Percentiles rank a stretch among this genome's conserved stretches.
Evolutionary conservation across 2,329 filamentous ascomycete species (phyloP).

Genomic region (Colletotrichum orchidophilum): DNA sequence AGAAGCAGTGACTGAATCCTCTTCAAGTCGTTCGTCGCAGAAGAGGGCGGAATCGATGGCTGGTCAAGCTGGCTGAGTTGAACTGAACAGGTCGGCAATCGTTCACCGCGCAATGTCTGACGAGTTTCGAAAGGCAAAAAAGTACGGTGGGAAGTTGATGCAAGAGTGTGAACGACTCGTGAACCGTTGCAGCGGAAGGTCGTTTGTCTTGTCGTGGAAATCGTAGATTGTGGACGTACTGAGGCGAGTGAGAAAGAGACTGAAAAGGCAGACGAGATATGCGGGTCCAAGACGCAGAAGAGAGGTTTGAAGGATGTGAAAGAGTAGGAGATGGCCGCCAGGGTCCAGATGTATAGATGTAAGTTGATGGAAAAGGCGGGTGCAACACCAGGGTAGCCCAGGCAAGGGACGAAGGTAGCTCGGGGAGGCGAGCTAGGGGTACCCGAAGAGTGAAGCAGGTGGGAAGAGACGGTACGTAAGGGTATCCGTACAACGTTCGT

Average conservation of each 20-base stretch:
- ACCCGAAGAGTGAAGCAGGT: neutral
- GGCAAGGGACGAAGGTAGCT: neutral
- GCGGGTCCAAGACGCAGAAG: neutral
- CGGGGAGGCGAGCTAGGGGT: neutral
- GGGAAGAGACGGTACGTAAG: neutral
- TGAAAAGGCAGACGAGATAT: neutral
- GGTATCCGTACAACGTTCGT: neutral
- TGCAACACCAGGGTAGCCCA: constrained; percentile 1
- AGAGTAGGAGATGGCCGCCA: constrained; percentile 14
- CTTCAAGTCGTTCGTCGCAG: constrained; percentile 2
- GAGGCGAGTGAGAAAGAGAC: neutral
- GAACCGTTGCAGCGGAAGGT: neutral
- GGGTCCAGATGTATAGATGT: constrained; percentile 25
- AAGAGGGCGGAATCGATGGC: neutral
- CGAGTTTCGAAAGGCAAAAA: neutral
- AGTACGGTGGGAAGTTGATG: neutral
- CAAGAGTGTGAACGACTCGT: neutral
- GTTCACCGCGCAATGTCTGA: neutral
- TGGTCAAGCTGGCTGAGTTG: neutral
- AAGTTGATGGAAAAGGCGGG: constrained; percentile 12
- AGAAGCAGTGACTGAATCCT: constrained; percentile 15
- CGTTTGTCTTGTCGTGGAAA: neutral
- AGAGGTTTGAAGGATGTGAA: neutral
- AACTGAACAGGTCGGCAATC: neutral
- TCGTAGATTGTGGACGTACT: neutral